Conservation (phyloP, 2,329 filamentous ascomycete species). For the Penicillium sclerotiorum region DNA sequence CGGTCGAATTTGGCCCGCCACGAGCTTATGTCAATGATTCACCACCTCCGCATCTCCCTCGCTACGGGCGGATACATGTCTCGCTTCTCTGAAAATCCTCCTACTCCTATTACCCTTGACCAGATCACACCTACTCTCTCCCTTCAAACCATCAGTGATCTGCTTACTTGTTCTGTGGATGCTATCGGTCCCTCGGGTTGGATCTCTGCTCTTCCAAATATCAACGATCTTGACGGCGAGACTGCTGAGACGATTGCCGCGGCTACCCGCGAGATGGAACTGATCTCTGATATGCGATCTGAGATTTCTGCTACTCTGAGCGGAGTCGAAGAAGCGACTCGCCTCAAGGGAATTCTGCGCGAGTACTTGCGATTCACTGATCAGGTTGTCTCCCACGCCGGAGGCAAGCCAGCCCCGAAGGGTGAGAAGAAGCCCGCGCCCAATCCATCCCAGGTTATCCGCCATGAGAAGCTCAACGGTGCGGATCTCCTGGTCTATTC, state of each 20-base stretch:
- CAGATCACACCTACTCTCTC: constrained; percentile 41
- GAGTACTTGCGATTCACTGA: constrained; percentile 49
- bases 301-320: constrained; percentile 52
- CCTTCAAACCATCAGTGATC: constrained; percentile 42
- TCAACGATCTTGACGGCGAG: constrained; percentile 30
- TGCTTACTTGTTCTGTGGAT: constrained; percentile 50
- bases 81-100: constrained; percentile 44
- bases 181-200: constrained; percentile 52
- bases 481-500: constrained; percentile 40
- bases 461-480: constrained; percentile 43
- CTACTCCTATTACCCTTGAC: constrained; percentile 37
- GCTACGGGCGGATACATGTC: constrained; percentile 47
- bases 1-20: constrained; percentile 42
- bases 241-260: constrained; percentile 21
- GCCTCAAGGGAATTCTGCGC: constrained; percentile 50
- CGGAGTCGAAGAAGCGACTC: constrained; percentile 51
- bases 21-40: constrained; percentile 43
- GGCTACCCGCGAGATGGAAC: constrained; percentile 43
- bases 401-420: not conserved
- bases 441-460: constrained; percentile 29
- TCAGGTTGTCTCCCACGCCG: constrained; percentile 23
- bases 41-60: constrained; percentile 48
- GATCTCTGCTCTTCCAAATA: constrained; percentile 42
- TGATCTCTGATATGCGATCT: constrained; percentile 51
- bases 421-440: constrained; percentile 15